A percentile compares a stretch with the other conserved stretches of the same genome.
Conservation (phyloP, 352 stramenopile genomes). For the Globisporangium heterothallicum region DNA sequence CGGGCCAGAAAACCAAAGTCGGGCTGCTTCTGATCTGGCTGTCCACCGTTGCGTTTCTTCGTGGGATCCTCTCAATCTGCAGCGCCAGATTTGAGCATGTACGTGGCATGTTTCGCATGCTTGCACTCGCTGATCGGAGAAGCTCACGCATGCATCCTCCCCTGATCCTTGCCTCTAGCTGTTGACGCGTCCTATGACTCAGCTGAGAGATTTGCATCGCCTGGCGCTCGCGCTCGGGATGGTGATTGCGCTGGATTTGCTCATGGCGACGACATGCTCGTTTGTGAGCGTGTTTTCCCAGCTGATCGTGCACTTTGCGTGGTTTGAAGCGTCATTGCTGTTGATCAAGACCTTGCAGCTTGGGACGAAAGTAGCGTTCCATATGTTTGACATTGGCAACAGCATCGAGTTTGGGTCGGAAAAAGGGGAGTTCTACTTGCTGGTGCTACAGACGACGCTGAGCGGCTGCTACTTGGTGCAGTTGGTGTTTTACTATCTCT, state of each 20-base stretch:
- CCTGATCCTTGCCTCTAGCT: no score
- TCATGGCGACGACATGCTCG: slow-evolving; percentile 33
- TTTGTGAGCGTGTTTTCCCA: slow-evolving; percentile 36
- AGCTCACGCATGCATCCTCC: not conserved
- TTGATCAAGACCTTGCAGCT: slow-evolving; percentile 64
- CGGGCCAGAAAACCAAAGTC: slow-evolving; percentile 27
- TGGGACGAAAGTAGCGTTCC: slow-evolving; percentile 63
- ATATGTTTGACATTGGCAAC: slow-evolving; percentile 45
- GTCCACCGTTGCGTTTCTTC: slow-evolving; percentile 49
- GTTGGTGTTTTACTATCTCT: slow-evolving; percentile 73
- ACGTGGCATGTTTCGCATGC: not conserved
- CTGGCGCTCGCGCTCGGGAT: slow-evolving; percentile 37
- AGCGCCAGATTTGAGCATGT: slow-evolving; percentile 63
- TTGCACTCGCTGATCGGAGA: not conserved
- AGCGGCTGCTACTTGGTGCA: slow-evolving; percentile 59
- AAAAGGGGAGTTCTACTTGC: slow-evolving; percentile 59
- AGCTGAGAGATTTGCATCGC: slow-evolving; percentile 46
- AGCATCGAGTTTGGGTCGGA: slow-evolving; percentile 27
- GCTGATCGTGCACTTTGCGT: slow-evolving; percentile 61
- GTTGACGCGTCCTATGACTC: slow-evolving; percentile 56
- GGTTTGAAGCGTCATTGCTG: slow-evolving; percentile 67
- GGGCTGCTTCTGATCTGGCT: slow-evolving; percentile 63
- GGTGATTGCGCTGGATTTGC: slow-evolving; percentile 37
- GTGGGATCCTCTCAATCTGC: slow-evolving; percentile 53
- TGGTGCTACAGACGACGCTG: slow-evolving; percentile 59